Base-by-base conservation (phyloP, 805 yeast species). In the Pichia deserticola region DNA sequence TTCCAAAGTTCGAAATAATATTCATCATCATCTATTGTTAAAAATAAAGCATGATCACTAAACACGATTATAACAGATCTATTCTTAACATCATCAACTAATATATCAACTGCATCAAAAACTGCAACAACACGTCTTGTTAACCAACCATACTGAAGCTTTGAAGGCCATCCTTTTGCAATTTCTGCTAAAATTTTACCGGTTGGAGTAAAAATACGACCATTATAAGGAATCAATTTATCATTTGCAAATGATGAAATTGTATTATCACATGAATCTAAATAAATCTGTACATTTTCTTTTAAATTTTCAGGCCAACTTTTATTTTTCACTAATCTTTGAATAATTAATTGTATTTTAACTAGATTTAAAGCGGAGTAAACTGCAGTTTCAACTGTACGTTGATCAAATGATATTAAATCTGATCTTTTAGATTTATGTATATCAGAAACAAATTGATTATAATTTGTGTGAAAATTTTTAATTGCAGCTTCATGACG, bases 401-500 rank as follows among this genome's bases (percentile, higher is more conserved):
- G 72, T 47, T 75, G 75, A 9, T 80, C 70, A 56, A 72, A 78
- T 1, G 64, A 56, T 5, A 61, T 20, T 30, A 57, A 57, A 20
- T 66, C 63, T 12, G 54, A 44, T 7, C 64, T 61, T 1, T 66
- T 58, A 12, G 58, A 50, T 9, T 56, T 49, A 35, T 68, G 63
- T 43, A 77, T 62, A 30, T 68, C 68, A 4, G 61, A 58, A 7
- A 74, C 58, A 50, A 81, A 75, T 3, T 63, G 65, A 29, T 69
- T 70, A 27, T 80, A 67, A 36, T 71, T 73, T 15, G 67, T 56
- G 15, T 75, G 68, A 57, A 88, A 88, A 47, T 76, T 74, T 55
- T 81, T 82, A 10, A 93, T 78, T 20, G 96, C 96, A 8, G 97
- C 96, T 65, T 90, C 96, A 65, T 92, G 97, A 50, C 97, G 74